Evolutionary conservation across 2,329 filamentous ascomycete genomes (phyloP).

Genomic region (Nemania serpens): DNA sequence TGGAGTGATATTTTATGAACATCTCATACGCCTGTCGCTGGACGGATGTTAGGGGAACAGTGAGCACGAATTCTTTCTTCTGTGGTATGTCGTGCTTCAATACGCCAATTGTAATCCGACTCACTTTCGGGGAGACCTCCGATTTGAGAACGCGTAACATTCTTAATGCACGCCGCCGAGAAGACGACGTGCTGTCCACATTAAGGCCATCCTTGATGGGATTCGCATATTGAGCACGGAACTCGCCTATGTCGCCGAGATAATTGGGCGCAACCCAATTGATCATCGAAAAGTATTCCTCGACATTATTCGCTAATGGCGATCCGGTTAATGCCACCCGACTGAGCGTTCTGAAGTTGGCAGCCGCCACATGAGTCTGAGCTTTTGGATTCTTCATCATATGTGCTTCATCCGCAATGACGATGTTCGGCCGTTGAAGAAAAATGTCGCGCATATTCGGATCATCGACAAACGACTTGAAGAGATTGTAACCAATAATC

Average conservation of each 20-base stretch:
- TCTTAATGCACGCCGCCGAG: conserved; percentile 66
- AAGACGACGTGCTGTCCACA: conserved; percentile 59
- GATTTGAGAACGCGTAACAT: conserved; percentile 72
- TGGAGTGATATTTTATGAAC: conserved; percentile 44
- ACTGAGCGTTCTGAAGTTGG: conserved; percentile 66
- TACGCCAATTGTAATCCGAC: conserved; percentile 70
- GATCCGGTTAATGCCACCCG: conserved; percentile 87
- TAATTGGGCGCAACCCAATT: conserved; percentile 84
- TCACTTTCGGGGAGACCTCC: conserved; percentile 76
- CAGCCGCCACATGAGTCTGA: conserved; percentile 57
- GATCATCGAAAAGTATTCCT: conserved; percentile 86
- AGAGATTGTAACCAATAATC: conserved; percentile 75
- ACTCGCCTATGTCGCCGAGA: conserved; percentile 70
- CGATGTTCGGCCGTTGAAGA: conserved; percentile 66
- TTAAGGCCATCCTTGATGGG: conserved; percentile 77
- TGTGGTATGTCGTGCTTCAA: conserved; percentile 69
- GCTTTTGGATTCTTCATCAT: conserved; percentile 69
- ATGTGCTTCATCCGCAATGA: conserved; percentile 87
- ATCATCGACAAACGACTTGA: conserved; percentile 50
- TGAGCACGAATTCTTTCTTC: conserved; percentile 84
- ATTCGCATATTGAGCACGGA: conserved; percentile 69
- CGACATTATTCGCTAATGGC: conserved; percentile 80
- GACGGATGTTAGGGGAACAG: conserved; percentile 67
- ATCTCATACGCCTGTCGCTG: conserved; percentile 67
- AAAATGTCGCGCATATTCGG: conserved; percentile 48